These are phyloP conservation scores for Ilex paraguariensis DNA, from an alignment of 305 asterid genomes.

Conservation along the genomic window DNA sequence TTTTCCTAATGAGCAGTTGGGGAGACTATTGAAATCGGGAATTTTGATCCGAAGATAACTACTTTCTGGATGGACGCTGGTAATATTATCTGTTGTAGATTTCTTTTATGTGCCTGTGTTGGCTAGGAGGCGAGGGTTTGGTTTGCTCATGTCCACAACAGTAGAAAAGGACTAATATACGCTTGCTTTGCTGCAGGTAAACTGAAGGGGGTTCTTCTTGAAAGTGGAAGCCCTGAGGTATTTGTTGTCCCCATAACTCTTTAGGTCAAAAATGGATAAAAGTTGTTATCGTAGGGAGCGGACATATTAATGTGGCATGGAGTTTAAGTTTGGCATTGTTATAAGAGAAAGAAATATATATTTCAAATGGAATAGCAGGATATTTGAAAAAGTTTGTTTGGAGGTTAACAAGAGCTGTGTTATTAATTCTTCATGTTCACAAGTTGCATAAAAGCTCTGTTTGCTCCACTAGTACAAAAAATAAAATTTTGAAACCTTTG, in stretches of 20 bases:
- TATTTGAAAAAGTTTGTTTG: too few relatives aligned
- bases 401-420: too few relatives aligned
- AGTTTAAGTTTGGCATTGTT: too few relatives aligned
- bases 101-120: slow-evolving; percentile 11
- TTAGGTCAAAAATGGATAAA: too few relatives aligned
- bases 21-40: slow-evolving; percentile 78
- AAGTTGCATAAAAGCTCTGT: too few relatives aligned
- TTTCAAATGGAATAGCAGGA: too few relatives aligned
- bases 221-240: slow-evolving; percentile 93
- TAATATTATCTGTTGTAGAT: slow-evolving; percentile 7
- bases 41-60: slow-evolving; percentile 85
- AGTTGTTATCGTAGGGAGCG: too few relatives aligned
- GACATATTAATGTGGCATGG: too few relatives aligned
- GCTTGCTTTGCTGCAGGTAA: slow-evolving; percentile 48
- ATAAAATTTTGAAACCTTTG: too few relatives aligned
- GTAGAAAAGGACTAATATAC: not conserved
- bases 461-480: too few relatives aligned
- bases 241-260: not conserved
- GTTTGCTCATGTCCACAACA: not conserved
- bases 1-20: slow-evolving; percentile 55
- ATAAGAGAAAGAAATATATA: too few relatives aligned
- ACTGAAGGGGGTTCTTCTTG: slow-evolving; percentile 82
- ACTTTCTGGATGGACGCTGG: slow-evolving; percentile 96
- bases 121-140: not conserved
- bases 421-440: too few relatives aligned